Percentiles rank a stretch among this genome's conserved stretches.
Conservation (phyloP, 2,329 filamentous ascomycete genomes). For the Colletotrichum brevisporum region DNA sequence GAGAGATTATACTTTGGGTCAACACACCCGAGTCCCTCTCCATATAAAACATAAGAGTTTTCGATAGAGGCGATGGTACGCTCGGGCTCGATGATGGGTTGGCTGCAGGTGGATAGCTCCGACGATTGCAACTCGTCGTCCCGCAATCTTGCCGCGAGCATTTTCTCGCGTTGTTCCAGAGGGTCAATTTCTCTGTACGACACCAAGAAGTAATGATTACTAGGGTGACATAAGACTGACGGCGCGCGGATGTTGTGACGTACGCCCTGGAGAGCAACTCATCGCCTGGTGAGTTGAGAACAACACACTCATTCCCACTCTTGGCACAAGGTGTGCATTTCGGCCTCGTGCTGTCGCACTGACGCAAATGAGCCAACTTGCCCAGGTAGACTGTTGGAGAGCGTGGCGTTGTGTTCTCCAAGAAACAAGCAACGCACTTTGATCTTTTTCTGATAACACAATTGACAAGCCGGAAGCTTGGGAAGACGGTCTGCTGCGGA, state of each 20-base stretch:
- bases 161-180: constrained; percentile 43
- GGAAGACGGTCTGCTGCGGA: constrained; percentile 12
- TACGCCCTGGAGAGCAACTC: constrained; percentile 45
- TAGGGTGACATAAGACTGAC: not conserved
- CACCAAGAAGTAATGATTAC: not conserved
- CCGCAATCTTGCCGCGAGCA: not conserved
- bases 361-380: not conserved
- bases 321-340: constrained; percentile 48
- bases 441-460: constrained; percentile 39
- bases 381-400: not conserved
- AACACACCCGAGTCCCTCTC: constrained; percentile 39
- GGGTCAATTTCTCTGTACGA: constrained; percentile 42
- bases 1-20: not conserved
- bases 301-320: constrained; percentile 46
- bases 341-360: constrained; percentile 50
- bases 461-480: constrained; percentile 34
- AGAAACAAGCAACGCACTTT: constrained; percentile 18
- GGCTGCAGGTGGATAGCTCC: not conserved
- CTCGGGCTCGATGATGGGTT: constrained; percentile 4
- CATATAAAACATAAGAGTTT: constrained; percentile 30
- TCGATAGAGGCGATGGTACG: constrained; percentile 41
- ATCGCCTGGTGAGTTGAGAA: constrained; percentile 44
- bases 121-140: not conserved
- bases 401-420: not conserved
- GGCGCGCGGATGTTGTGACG: not conserved